Conservation (phyloP, 2,329 filamentous ascomycete genomes). For the Ramichloridium luteum region DNA sequence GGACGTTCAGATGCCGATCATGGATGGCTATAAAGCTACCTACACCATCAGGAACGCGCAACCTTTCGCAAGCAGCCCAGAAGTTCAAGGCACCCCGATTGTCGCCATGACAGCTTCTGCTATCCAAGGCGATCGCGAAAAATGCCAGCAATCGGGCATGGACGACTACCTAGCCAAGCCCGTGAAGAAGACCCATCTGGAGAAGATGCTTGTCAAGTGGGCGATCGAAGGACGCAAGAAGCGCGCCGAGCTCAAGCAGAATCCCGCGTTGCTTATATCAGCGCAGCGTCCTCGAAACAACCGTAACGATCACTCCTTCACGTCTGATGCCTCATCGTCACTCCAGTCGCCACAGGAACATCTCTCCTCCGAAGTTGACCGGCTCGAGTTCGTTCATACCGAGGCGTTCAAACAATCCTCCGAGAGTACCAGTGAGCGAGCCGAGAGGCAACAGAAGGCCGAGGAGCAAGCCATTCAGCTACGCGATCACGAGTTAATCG, state of each 20-base stretch:
- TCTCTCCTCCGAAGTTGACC: constrained; percentile 21
- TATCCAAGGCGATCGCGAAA: constrained; percentile 64
- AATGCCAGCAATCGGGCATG: constrained; percentile 63
- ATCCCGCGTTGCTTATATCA: constrained; percentile 6
- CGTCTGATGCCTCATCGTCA: constrained; percentile 8
- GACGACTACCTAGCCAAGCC: constrained; percentile 63
- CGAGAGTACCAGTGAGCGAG: constrained; percentile 35
- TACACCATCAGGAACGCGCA: constrained; percentile 57
- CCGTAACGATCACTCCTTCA: constrained; percentile 14
- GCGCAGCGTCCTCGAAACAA: constrained; percentile 8
- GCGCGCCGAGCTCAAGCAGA: constrained; percentile 15
- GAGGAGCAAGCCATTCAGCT: constrained; percentile 44
- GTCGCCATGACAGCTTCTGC: constrained; percentile 74
- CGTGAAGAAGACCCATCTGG: constrained; percentile 54
- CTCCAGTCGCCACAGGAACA: constrained; percentile 24
- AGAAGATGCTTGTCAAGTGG: constrained; percentile 63
- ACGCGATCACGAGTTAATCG: constrained; percentile 43
- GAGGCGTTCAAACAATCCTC: constrained; percentile 29
- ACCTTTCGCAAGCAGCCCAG: constrained; percentile 48
- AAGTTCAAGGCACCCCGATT: constrained; percentile 52
- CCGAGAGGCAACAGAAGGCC: constrained; percentile 35
- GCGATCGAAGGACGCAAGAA: constrained; percentile 34
- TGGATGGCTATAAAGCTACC: constrained; percentile 68
- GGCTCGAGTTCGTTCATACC: constrained; percentile 25
- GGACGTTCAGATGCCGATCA: constrained; percentile 39